Evolutionary conservation across 257 asterid species (phyloP), one percentile per base, ranked within the genome.

Genomic region (Echium plantagineum): DNA sequence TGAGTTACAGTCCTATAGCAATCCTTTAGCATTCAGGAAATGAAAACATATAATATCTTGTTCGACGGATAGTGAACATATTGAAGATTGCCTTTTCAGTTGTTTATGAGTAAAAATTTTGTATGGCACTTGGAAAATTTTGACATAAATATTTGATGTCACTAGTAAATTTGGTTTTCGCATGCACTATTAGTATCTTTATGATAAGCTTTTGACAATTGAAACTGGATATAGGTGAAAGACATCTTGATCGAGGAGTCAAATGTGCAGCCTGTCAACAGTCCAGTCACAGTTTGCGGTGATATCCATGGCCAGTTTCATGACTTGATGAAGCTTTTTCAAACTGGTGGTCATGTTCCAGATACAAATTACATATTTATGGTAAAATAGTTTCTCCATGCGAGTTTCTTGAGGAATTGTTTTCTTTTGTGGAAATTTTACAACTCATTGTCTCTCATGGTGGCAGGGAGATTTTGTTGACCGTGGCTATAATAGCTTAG

Each of bases 201-300:
- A 10, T 18, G 26, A n/a, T 18, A 7, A 53, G 3, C 5, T 53
- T 10, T 53, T 7, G 5, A 17, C 6, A 3, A 21, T 7, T n/a
- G 24, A 15, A 9, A 17, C 26, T n/a, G 18, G 69, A 56, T 72
- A 48, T 83, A 91, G 98, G 97, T 91, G 48, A 91, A 91, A 81
- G 98, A 91, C 76, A 91, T 91, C 62, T 75, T 91, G 79, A 91
- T 89, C 24, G 98, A 91, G 85, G 98, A 89, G 78, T 91, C 98
- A 55, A 91, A 91, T 83, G 98, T 91, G 71, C 98, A 91, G 75
- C 98, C 98, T 42, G 98, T 91, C 64, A 89, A 84, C 67, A 88
- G 97, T 72, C 98, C 98, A 18, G 98, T 91, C 75, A 91, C 97
- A 57, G 98, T 91, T 64, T 90, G 97, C 72, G 97, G 97, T 61